Percentiles rank a stretch among this genome's conserved stretches.
phyloP scores from a whole-genome alignment of 2,329 filamentous ascomycete species.

The Neofusicoccum parvum region DNA sequence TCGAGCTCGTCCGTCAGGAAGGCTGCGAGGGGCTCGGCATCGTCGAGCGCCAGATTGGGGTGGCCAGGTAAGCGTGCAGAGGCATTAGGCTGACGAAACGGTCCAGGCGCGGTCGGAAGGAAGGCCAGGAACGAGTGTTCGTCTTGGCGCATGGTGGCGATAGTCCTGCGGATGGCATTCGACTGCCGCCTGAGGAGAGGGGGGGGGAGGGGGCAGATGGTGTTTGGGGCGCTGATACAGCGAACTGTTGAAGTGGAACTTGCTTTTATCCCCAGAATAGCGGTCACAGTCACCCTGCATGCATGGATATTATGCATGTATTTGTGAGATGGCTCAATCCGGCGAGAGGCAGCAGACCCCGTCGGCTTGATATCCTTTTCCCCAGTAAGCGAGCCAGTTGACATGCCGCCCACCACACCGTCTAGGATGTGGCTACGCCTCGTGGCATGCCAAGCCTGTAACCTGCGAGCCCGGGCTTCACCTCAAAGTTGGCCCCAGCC shows the following conservation, averaged over 20 bases:
- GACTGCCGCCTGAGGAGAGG: not conserved
- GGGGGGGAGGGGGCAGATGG: not conserved
- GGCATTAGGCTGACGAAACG: not conserved
- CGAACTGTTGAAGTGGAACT: not conserved
- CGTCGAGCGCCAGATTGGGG: not conserved
- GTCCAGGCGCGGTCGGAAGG: not conserved
- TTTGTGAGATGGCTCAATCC: not conserved
- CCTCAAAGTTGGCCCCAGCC: not conserved
- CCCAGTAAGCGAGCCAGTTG: not conserved
- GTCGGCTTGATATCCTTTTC: not conserved
- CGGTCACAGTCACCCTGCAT: too few relatives aligned
- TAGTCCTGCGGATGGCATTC: too few relatives aligned
- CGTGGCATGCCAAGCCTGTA: not conserved
- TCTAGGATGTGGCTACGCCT: not conserved
- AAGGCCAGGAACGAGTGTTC: not conserved
- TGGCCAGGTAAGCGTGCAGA: not conserved
- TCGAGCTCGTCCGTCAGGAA: not conserved
- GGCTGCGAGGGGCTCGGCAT: not conserved
- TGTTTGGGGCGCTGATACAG: not conserved
- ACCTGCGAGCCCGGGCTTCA: not conserved
- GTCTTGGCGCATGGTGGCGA: not conserved
- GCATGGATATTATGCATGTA: not conserved
- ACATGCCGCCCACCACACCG: slow-evolving; percentile 1
- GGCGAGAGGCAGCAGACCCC: not conserved
- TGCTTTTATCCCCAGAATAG: not conserved